Base-by-base conservation (phyloP, 805 yeast genomes). In the Tetrapisispora namnaoensis region DNA sequence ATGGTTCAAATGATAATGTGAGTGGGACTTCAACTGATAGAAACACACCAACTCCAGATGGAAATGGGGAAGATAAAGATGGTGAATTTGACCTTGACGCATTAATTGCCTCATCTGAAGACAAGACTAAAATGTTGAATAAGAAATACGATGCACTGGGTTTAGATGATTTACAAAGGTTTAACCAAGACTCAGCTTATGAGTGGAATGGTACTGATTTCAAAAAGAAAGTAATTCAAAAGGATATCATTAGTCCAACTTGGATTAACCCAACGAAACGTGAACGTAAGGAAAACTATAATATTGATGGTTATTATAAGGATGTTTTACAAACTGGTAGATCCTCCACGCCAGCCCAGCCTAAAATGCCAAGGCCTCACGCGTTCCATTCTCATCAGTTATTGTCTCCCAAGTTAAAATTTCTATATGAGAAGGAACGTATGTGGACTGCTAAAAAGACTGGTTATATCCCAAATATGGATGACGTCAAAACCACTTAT, bases 351-450 rank as follows among this genome's bases (percentile, higher is more conserved):
- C 71, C 74, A 41, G 72, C 77, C 10, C 84, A 83, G 1, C 93
- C 95, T 17, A 78, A 77, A 53, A 86, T 95, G 41, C 97, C 98
- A 36, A 87, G 83, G 60, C 93, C 87, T 57, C 70, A 86, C 51
- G 81, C 80, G 50, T 72, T 87, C 37, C 86, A 84, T 61, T 96
- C 93, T 61, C 96, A 90, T 67, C 99, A 93, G 66, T 87, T 93
- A 58, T 86, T 77, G 64, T 88, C 95, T 1, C 75, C 82, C n/a
- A 76, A 85, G 60, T 69, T 93, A 42, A 73, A 77, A 54, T 88
- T 84, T 48, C 63, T 93, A 38, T 80, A 85, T 60, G 95, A 88
- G 50, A 76, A 82, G 65, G 98, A 93, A 62, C 81, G 82, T 57
- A 80, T 83, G 49, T 83, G 80, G 66, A 84, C 76, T 64, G 82